Evolutionary conservation across 2,329 filamentous ascomycete species (phyloP), one percentile per base, ranked within the genome.

Genomic region (Cyanodermella asteris): DNA sequence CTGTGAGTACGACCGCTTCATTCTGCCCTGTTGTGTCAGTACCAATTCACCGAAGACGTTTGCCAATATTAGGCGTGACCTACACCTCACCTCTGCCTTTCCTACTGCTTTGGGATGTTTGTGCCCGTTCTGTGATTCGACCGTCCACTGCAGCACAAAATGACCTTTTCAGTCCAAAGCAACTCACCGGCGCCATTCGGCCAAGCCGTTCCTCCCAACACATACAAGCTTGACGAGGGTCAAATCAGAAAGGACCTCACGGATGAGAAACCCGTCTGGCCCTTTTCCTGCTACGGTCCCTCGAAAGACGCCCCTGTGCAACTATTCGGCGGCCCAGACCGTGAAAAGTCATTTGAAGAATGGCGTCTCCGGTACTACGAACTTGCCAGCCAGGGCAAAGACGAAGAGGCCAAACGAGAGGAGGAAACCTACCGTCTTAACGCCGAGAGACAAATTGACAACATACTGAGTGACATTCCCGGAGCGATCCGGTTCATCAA

Each of bases 281-380:
- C 38, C 39, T 34, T 51, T 46, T 32, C 42, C 41, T 63, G 73
- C 13, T 94, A 91, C 46, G 77, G 71, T 0, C 81, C 82, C 0
- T 74, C 73, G 4, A 61, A 56, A 38, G 65, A 81, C 37, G 67
- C 74, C 2, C 82, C 82, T 0, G 66, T 67, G 11, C 80, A 91
- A 47, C 59, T 93, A 1, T 82, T 91, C 39, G 80, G 80, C 26
- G 81, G 80, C 2, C 61, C 59, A 22, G 58, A 65, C 5, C 63
- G 81, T 11, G 84, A 94, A 45, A 73, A 81, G 45, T 91, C 80
- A 40, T 73, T 75, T 20, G 84, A 94, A 45, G 84, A 94, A 48
- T 63, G 91, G 43, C 64, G 81, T 24, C 43, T 82, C 15, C 51
- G 56, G 13, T 72, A 80, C 41, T 82, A 84, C 40, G 55, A 69